Evolutionary conservation across 768 basidiomycete genomes (phyloP), one percentile per base, ranked within the genome.

Genomic region (Leccinum imitatum): DNA sequence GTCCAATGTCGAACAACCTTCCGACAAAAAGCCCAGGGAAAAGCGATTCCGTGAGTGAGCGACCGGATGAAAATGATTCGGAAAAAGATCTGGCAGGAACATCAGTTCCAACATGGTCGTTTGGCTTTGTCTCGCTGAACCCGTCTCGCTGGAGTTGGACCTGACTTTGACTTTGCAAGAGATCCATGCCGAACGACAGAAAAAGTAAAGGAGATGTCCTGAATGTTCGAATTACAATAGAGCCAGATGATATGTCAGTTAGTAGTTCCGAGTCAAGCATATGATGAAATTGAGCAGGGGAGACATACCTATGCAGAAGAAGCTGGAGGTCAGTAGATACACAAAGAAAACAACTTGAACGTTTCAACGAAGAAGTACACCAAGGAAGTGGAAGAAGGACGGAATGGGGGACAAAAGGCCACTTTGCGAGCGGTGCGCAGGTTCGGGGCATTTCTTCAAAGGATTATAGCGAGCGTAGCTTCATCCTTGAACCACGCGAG

Each of bases 1-100:
- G 82, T 56, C 90, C 91, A 47, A 90, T 70, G 70, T 93, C 90
- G 71, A 91, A 90, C 14, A 91, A 68, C 8, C 87, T 82, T 1
- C 91, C 91, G 8, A 80, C 77, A 51, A 87, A 31, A 8, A 91
- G 74, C 9, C 83, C 86, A 2, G 87, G 85, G 4, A 87, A 69
- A 70, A 86, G 53, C 15, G 11, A 46, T 1, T 33, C 31, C 5
- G 51, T 11, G 27, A 31, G 27, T 3, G 30, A n/a, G 23, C 6
- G 31, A 52, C 19, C 51, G 11, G 46, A 10, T 5, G 56, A 50
- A 4, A 53, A 17, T 4, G 27, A 19, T 37, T 2, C 37, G 2
- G 50, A 19, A 33, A 13, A 33, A 4, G 17, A 17, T 13, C 23
- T 25, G n/a, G 50, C 13, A 37, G 14, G 15, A 14, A 27, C n/a